These are phyloP conservation scores for Chaetomium sp. DNA, from an alignment of 2,329 filamentous ascomycete species.

Conservation along the genomic window DNA sequence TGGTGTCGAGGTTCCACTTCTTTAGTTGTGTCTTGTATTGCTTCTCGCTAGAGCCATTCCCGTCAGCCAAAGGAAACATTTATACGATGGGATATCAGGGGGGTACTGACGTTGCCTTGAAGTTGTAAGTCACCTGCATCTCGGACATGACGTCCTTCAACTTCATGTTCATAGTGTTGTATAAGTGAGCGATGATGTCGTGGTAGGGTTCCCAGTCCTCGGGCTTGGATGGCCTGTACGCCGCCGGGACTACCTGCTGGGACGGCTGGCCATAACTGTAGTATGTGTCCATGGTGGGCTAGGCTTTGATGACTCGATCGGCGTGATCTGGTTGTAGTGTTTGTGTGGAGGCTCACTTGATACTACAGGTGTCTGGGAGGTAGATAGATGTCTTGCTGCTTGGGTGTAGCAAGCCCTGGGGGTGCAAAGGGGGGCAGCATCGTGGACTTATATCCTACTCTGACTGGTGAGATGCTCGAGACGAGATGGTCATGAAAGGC, in stretches of 20 bases:
- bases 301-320: neutral
- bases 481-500: neutral
- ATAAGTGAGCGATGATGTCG: slow-evolving; percentile 37
- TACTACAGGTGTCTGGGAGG: neutral
- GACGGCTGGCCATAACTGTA: slow-evolving; percentile 24
- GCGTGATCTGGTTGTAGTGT: neutral
- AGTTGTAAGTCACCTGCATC: slow-evolving; percentile 37
- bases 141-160: slow-evolving; percentile 45
- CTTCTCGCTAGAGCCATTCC: slow-evolving; percentile 32
- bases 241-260: slow-evolving; percentile 16
- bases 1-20: slow-evolving; percentile 41
- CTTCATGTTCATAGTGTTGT: slow-evolving; percentile 40
- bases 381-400: neutral
- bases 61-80: neutral
- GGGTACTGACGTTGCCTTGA: slow-evolving; percentile 39
- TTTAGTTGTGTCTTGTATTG: slow-evolving; percentile 42
- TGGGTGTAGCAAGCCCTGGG: neutral
- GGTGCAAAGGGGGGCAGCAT: slow-evolving; percentile 8
- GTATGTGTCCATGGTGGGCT: slow-evolving; percentile 26
- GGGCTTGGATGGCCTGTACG: slow-evolving; percentile 36
- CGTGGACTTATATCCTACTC: slow-evolving; percentile 22
- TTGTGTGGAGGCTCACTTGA: neutral
- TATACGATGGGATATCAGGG: neutral
- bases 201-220: slow-evolving; percentile 42
- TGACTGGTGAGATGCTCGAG: neutral